phyloP scores from a whole-genome alignment of 2,329 filamentous ascomycete species.

The Bertia moriformis region DNA sequence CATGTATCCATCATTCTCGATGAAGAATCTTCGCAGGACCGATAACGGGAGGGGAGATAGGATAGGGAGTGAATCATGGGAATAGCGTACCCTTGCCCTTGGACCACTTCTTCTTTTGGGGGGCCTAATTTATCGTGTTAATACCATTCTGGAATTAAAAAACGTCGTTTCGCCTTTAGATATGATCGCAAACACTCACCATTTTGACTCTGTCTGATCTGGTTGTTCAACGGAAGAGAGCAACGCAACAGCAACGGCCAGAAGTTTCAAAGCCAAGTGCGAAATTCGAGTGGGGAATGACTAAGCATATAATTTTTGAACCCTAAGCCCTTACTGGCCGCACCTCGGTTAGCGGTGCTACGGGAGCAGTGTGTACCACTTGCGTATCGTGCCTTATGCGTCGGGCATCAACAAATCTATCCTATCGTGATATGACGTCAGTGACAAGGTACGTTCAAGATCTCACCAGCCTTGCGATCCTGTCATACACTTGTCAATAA shows the following conservation, averaged over 20 bases:
- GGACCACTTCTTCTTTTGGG: slow-evolving; percentile 39
- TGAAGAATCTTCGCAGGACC: neutral
- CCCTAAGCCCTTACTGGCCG: neutral
- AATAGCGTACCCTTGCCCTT: slow-evolving; percentile 35
- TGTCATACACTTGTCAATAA: too few relatives aligned
- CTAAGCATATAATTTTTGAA: neutral
- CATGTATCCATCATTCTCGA: slow-evolving; percentile 1
- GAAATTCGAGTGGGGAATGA: neutral
- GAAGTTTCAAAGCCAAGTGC: neutral
- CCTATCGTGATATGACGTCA: too few relatives aligned
- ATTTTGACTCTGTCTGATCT: slow-evolving; percentile 1
- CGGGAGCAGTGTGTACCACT: neutral
- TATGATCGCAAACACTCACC: neutral
- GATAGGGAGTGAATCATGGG: neutral
- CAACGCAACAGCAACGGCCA: neutral
- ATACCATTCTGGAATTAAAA: neutral
- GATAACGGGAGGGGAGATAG: neutral
- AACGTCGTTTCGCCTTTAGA: too few relatives aligned
- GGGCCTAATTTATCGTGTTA: slow-evolving; percentile 4
- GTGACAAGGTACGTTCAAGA: too few relatives aligned
- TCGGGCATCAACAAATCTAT: too few relatives aligned
- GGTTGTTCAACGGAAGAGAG: neutral
- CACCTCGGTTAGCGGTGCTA: neutral
- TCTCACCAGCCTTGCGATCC: too few relatives aligned
- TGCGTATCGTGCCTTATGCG: too few relatives aligned